Base-by-base conservation (phyloP, 495 filamentous ascomycete species). In the Lichenothelia convexa region DNA sequence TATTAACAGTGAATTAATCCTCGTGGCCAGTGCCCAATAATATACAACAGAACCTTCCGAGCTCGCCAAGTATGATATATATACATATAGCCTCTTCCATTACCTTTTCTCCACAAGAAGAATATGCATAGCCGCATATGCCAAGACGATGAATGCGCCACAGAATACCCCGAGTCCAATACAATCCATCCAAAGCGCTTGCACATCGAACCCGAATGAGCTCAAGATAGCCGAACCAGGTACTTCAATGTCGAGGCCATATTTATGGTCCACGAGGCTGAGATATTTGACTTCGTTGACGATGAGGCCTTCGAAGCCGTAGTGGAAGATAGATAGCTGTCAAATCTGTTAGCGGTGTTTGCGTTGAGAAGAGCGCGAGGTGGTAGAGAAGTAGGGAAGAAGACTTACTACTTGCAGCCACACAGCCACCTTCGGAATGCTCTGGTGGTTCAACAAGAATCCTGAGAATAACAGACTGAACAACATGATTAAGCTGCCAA, bases 291-390 rank as follows among this genome's bases (percentile, higher is more conserved):
- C 89, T 59, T 99, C 89, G 53, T 99, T 99, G 49, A 99, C 89
- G 41, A 95, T 89, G 17, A 99, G 67, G 2, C 81, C 78, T 62
- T 94, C 89, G 46, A 99, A 95, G 2, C 76, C 89, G 51, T 93
- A 99, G 54, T 99, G 89, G 71, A 95, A 99, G 45, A 99, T 99
- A 15, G 85, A 93, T n/a, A 94, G 65, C 62, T 85, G 36, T 39
- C 0, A 23, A 13, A n/a, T 18, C 8, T 7, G 29, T 34, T 21
- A 41, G 15, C 35, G 11, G 30, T 19, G 2, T 21, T 27, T 13
- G 21, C 8, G 12, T 36, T 13, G 3, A 12, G 22, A 23, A 40
- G 24, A 33, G 20, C 9, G 20, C 18, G 36, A 34, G 18, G 13
- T 2, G 20, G n/a, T 1, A 31, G 20, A 19, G 32, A 22, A 31